Base-by-base conservation (phyloP, 768 basidiomycete genomes). In the Cantharellus cinnabarinus region DNA sequence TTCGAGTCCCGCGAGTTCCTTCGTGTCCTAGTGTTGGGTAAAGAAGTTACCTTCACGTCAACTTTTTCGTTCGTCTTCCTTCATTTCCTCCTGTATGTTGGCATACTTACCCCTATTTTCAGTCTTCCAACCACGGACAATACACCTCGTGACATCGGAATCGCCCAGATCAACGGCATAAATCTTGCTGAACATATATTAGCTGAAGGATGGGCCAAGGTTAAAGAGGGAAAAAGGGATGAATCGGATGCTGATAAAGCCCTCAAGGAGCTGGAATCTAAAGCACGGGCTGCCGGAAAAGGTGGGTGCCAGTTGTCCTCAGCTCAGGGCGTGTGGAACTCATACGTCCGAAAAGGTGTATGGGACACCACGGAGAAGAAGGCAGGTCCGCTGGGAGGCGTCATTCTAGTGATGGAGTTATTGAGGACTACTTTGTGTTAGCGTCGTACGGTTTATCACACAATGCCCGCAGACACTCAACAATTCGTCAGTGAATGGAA, bases 1-100 rank as follows among this genome's bases (percentile, higher is more conserved):
- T 95, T 84, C 69, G 88, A 93, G 68, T 80, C 90, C 53, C 84
- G 95, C 63, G 95, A 97, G 71, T 95, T 83, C 71, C 74, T 98
- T 41, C 83, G 95, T 50, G 73, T 81, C 34, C 71, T 91, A 52
- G 74, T 81, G 5, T 89, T 97, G 56, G 94, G 93, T 63, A 97
- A 95, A 68, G 82, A 93, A 70, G 76, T 97, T 65, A 77, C 82
- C 0, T 95, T 94, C 71, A 77, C 76, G 35, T 81, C 90, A 4
- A 79, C 79, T 35, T 89, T 95, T 69, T 81, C 83, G 44, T 29
- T 29, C 20, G 20, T 29, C 20, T 29, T 29, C 20, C 20, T 29
- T 29, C 20, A 29, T 29, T 29, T 29, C 20, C 20, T 29, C 20
- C 20, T 29, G 20, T 29, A 29, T 29, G 20, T 29, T 29, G 20